Percentiles rank a stretch among this genome's conserved stretches.
Evolutionary conservation across 1,284 basidiomycete genomes (phyloP).

Genomic region (Fomitopsis betulina): DNA sequence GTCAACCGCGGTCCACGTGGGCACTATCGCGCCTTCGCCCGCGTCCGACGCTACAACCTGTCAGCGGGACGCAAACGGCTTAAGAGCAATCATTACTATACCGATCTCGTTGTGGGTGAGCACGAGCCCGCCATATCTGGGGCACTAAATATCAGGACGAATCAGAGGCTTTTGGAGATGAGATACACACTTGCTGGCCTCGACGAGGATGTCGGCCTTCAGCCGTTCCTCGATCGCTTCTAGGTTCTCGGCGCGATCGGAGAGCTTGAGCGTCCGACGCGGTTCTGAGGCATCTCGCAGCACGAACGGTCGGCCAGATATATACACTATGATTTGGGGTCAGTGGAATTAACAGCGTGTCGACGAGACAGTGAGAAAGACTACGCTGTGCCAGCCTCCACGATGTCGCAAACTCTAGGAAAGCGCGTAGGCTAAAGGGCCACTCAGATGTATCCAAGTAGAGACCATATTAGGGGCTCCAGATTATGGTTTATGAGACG

Average conservation of each 20-base stretch:
- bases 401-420: too few species aligned
- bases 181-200: constrained; percentile 62
- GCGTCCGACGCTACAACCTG: constrained; percentile 50
- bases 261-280: constrained; percentile 75
- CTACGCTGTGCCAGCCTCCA: too few species aligned
- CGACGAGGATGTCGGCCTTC: constrained; percentile 92
- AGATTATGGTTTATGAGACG: too few species aligned
- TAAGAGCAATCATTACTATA: constrained; percentile 25
- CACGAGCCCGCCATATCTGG: constrained; percentile 84
- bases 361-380: too few species aligned
- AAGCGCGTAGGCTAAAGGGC: too few species aligned
- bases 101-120: constrained; percentile 91
- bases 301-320: constrained; percentile 93
- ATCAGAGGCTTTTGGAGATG: background rate
- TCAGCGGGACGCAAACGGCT: background rate
- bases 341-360: too few species aligned
- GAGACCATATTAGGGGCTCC: too few species aligned
- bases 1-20: constrained; percentile 96
- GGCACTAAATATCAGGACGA: background rate
- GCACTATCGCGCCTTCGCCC: constrained; percentile 79
- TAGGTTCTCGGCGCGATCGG: constrained; percentile 90
- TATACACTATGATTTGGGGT: constrained; percentile 55
- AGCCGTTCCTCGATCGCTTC: constrained; percentile 92
- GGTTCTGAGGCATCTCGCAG: constrained; percentile 91
- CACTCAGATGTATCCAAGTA: too few species aligned